These are phyloP conservation scores for Ciborinia camelliae DNA, from an alignment of 2,329 filamentous ascomycete species.

Conservation along the genomic window DNA sequence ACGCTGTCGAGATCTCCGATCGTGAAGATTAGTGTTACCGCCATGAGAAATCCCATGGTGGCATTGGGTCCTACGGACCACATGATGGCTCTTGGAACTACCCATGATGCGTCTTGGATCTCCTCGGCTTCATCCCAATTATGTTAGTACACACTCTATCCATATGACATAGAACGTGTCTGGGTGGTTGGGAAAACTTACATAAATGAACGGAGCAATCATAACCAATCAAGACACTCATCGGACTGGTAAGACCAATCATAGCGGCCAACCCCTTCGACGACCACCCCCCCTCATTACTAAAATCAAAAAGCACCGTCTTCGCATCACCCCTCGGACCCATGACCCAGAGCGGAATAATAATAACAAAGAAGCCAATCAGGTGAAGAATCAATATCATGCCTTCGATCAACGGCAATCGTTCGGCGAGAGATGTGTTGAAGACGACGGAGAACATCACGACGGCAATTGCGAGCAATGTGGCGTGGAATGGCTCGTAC, in stretches of 20 bases:
- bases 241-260: conserved; percentile 40
- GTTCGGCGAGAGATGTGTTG: conserved; percentile 42
- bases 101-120: conserved; percentile 45
- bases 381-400: conserved; percentile 46
- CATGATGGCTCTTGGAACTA: conserved; percentile 45
- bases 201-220: conserved; percentile 40
- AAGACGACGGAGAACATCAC: conserved; percentile 42
- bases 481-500: conserved; percentile 42
- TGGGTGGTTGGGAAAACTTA: not conserved
- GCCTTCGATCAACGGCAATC: conserved; percentile 43
- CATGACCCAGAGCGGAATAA: conserved; percentile 41
- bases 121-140: conserved; percentile 42
- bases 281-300: conserved; percentile 37
- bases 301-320: conserved; percentile 36
- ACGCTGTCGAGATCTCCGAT: conserved; percentile 37
- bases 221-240: conserved; percentile 30
- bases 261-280: conserved; percentile 38
- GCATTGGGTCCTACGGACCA: conserved; percentile 39
- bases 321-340: conserved; percentile 24
- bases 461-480: conserved; percentile 44
- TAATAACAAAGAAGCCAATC: conserved; percentile 44
- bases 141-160: not conserved
- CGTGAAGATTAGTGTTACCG: conserved; percentile 41
- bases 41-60: conserved; percentile 40
- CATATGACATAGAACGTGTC: not conserved